Percentiles rank a stretch among this genome's conserved stretches.
phyloP scores from a whole-genome alignment of 192 early-diverging fungal genomes.

The Backusella psychrophila region DNA sequence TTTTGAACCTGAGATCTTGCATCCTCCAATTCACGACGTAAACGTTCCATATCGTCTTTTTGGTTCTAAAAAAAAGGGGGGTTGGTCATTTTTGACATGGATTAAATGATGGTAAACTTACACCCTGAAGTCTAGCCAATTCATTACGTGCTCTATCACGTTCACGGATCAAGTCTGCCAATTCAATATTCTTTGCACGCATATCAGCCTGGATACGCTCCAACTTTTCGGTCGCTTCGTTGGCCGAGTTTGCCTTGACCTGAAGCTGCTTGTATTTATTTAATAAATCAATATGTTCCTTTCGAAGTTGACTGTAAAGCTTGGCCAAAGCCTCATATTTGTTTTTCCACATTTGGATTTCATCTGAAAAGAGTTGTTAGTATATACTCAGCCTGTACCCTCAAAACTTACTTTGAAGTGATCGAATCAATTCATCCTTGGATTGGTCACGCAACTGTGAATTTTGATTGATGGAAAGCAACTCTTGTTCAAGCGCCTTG shows the following conservation, averaged over 20 bases:
- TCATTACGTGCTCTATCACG: constrained; percentile 83
- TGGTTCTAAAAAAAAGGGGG: no score
- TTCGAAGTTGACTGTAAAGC: constrained; percentile 94
- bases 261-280: constrained; percentile 87
- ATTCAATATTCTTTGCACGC: constrained; percentile 71
- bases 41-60: constrained; percentile 75
- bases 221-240: constrained; percentile 80
- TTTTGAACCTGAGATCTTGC: constrained; percentile 76
- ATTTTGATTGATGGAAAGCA: constrained; percentile 65
- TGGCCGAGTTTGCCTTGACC: constrained; percentile 77
- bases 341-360: constrained; percentile 94
- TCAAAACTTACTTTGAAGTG: constrained; percentile 74
- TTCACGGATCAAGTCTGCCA: constrained; percentile 90
- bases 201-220: constrained; percentile 74
- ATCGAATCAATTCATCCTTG: constrained; percentile 84
- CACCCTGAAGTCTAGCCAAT: constrained; percentile 66
- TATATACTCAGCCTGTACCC: no score
- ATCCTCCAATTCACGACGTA: constrained; percentile 78
- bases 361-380: constrained; percentile 47
- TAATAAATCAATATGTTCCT: constrained; percentile 92
- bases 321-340: constrained; percentile 98
- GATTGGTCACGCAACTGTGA: constrained; percentile 71
- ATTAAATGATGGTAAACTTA: no score
- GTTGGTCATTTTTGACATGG: no score
- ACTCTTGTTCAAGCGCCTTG: constrained; percentile 81